Evolutionary conservation across 2,329 filamentous ascomycete species (phyloP).

Genomic region (Diaporthe helianthi): DNA sequence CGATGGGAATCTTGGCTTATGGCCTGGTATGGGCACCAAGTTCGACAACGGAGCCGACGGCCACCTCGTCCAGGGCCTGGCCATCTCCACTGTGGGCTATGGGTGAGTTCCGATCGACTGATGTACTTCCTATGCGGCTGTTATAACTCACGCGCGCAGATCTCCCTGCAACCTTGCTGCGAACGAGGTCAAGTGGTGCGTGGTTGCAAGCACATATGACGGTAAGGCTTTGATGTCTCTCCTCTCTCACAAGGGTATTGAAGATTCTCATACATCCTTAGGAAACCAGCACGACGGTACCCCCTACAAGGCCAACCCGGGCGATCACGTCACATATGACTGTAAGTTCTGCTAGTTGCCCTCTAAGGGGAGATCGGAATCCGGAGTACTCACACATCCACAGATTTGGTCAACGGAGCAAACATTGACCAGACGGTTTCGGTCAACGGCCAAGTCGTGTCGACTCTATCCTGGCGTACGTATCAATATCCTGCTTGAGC

Average conservation of each 20-base stretch:
- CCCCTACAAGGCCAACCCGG: background rate
- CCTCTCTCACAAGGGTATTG: background rate
- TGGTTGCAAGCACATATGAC: conserved; percentile 8
- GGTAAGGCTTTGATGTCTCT: background rate
- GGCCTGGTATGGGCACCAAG: conserved; percentile 16
- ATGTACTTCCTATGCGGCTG: background rate
- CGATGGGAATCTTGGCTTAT: background rate
- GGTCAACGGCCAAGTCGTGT: background rate
- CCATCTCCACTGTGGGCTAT: background rate
- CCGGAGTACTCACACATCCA: background rate
- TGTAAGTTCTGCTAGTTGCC: background rate
- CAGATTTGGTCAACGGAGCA: background rate
- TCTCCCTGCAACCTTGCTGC: conserved; percentile 4
- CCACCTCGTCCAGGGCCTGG: conserved; percentile 7
- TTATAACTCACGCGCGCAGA: background rate
- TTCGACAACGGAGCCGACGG: conserved; percentile 1
- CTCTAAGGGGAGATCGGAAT: background rate
- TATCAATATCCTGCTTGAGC: background rate
- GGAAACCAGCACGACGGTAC: background rate
- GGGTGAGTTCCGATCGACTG: background rate
- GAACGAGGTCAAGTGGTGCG: conserved; percentile 1
- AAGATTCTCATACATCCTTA: background rate
- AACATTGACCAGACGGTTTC: conserved; percentile 10
- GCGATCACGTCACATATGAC: background rate
- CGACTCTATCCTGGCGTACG: background rate